A percentile compares a stretch with the other conserved stretches of the same genome.
Conservation (phyloP, 2,329 filamentous ascomycete species). For the Helotiales sp. region DNA sequence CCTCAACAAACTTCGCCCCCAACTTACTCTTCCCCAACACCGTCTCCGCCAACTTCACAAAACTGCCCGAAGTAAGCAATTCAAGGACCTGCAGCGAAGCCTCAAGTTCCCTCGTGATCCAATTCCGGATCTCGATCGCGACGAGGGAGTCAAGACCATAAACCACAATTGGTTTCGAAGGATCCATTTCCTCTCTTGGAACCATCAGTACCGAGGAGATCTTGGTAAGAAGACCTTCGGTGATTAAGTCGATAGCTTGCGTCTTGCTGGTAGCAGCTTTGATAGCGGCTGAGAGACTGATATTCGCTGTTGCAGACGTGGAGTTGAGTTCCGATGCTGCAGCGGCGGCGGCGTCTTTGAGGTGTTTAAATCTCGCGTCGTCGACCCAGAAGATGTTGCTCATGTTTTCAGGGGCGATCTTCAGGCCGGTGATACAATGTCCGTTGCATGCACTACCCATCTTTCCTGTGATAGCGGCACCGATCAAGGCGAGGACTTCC, state of each 20-base stretch:
- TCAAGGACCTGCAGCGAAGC: conserved; percentile 31
- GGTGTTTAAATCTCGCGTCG: conserved; percentile 26
- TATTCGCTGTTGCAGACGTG: not conserved
- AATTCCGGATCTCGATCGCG: conserved; percentile 38
- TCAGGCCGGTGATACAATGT: conserved; percentile 29
- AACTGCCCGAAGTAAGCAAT: conserved; percentile 25
- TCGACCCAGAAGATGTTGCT: conserved; percentile 31
- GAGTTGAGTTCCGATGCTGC: not conserved
- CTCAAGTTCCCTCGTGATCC: conserved; percentile 36
- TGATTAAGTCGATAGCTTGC: conserved; percentile 35
- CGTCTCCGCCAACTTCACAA: conserved; percentile 28
- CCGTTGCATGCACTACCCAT: conserved; percentile 13
- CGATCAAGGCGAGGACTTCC: conserved; percentile 29
- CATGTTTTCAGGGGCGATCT: conserved; percentile 9
- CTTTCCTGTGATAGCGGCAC: conserved; percentile 29
- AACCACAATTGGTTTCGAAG: conserved; percentile 32
- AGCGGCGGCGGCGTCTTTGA: conserved; percentile 7
- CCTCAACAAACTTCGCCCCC: conserved; percentile 6
- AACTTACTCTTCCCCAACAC: conserved; percentile 31
- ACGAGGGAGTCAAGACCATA: conserved; percentile 35
- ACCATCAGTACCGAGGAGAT: conserved; percentile 49
- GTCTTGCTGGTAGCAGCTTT: conserved; percentile 19
- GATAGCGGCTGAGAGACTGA: conserved; percentile 16
- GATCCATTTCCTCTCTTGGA: conserved; percentile 47
- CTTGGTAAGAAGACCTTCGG: conserved; percentile 43